Evolutionary conservation across 1,139 yeast species (phyloP), one percentile per base, ranked within the genome.

Genomic region (Lodderomyces jiufengensis): DNA sequence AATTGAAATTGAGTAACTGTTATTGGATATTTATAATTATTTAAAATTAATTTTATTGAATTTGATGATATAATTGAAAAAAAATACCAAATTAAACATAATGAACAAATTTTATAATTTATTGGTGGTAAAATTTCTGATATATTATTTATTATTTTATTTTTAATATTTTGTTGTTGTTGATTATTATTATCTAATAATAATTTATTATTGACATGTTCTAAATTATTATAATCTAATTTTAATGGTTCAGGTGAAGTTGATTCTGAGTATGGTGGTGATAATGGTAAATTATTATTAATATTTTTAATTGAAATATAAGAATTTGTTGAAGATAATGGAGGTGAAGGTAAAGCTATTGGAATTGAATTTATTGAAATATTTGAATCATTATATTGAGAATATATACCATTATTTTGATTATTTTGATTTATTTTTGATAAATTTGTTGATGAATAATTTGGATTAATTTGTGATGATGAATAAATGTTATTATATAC

Each of bases 1-100:
- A 90, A 90, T 62, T 90, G 97, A 34, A 82, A 67, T 67, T 88
- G 86, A 0, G 97, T 86, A 39, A 90, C 70, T 1, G 95, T 82
- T 8, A 87, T 79, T 1, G 97, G 96, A 54, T 81, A 84, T 32
- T 75, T 76, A 56, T 81, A 86, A 33, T 69, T 68, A 43, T 70
- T 76, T 41, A 90, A 63, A 36, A 90, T 85, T 36, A 80, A 63
- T 55, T 90, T 90, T 38, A 94, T 80, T 31, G 92, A 70, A 49
- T 87, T 86, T 49, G 82, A 83, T 5, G 95, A 84, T 12, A 88
- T 59, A 10, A 94, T 88, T 27, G 94, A 82, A n/a, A 82, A 67
- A 24, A 77, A 53, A 59, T 90, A 90, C 97, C 97, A 90, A 24
- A 73, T 52, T 7, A 73, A 51, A 55, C 97, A 90, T 26, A 84